Evolutionary conservation across 345 rosid species (phyloP).

Genomic region (Aquilaria malaccensis): DNA sequence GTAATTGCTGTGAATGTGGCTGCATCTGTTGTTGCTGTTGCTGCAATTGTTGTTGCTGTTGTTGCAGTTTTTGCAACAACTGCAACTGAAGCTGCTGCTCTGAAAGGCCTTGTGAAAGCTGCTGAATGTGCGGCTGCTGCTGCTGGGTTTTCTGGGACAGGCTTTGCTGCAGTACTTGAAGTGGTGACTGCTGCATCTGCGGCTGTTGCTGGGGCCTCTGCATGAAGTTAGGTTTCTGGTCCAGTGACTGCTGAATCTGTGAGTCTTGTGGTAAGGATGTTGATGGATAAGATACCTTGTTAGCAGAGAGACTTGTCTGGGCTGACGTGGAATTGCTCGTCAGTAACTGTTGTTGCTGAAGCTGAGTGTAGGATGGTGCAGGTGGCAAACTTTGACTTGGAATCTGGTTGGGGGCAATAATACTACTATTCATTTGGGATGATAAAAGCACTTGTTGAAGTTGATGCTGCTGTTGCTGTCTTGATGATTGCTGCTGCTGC

Average conservation of each 20-base stretch:
- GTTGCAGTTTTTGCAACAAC: slow-evolving; percentile 72
- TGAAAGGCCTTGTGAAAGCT: slow-evolving; percentile 31
- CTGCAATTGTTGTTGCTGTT: slow-evolving; percentile 46
- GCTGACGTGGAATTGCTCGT: slow-evolving; percentile 31
- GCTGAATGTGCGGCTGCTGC: slow-evolving; percentile 40
- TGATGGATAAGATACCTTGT: slow-evolving; percentile 35
- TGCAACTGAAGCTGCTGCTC: slow-evolving; percentile 58
- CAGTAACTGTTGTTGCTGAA: slow-evolving; percentile 27
- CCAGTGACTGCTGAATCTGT: slow-evolving; percentile 54
- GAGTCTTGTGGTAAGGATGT: slow-evolving; percentile 48
- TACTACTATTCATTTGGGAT: slow-evolving; percentile 38
- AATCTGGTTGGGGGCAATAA: slow-evolving; percentile 38
- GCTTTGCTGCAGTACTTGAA: slow-evolving; percentile 38
- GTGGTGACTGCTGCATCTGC: slow-evolving; percentile 35
- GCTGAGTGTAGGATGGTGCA: slow-evolving; percentile 8
- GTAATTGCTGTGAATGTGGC: slow-evolving; percentile 34
- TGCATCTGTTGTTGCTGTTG: slow-evolving; percentile 40
- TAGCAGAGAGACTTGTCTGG: slow-evolving; percentile 37
- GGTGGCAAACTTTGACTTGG: slow-evolving; percentile 21
- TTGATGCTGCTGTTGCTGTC: slow-evolving; percentile 21
- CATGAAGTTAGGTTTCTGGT: slow-evolving; percentile 51
- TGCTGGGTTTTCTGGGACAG: slow-evolving; percentile 50
- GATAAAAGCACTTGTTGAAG: slow-evolving; percentile 31
- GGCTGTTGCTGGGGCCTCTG: slow-evolving; percentile 47
- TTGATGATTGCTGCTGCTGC: slow-evolving; percentile 19